These are phyloP conservation scores for Xylaria sp. DNA, from an alignment of 2,329 filamentous ascomycete genomes.

Conservation along the genomic window DNA sequence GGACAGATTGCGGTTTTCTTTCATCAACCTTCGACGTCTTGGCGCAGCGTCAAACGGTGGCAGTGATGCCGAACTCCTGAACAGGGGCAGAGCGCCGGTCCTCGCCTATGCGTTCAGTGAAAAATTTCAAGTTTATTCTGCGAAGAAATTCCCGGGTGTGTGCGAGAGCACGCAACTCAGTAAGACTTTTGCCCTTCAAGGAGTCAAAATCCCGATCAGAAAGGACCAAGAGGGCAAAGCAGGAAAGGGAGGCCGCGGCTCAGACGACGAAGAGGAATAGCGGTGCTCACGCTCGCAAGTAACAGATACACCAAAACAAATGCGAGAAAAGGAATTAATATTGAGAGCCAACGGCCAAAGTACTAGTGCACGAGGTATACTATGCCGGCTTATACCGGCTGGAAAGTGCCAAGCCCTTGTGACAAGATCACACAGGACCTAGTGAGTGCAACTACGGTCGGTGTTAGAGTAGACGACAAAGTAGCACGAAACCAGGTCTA, in stretches of 20 bases:
- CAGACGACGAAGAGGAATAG: constrained; percentile 65
- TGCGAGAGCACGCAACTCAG: constrained; percentile 92
- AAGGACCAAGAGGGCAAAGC: constrained; percentile 73
- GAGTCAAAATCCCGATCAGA: constrained; percentile 95
- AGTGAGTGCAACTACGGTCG: constrained; percentile 2
- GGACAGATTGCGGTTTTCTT: constrained; percentile 72
- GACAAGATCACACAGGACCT: constrained; percentile 5
- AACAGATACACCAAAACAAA: neutral
- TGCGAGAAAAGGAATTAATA: neutral
- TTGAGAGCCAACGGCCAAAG: neutral
- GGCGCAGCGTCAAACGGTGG: constrained; percentile 51
- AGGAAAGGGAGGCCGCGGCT: constrained; percentile 54
- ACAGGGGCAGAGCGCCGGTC: constrained; percentile 81
- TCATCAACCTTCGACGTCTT: constrained; percentile 81
- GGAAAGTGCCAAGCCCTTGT: neutral
- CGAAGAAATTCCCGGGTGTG: constrained; percentile 98
- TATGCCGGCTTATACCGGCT: neutral
- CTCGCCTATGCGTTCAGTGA: constrained; percentile 89
- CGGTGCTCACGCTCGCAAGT: neutral
- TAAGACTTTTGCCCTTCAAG: constrained; percentile 92
- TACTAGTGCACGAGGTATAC: neutral
- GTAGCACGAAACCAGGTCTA: constrained; percentile 25
- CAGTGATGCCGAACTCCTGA: constrained; percentile 64
- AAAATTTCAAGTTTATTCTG: constrained; percentile 91
- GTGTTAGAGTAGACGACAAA: constrained; percentile 37